These are phyloP conservation scores for Cinnamomum micranthum DNA, from an alignment of 164 flowering plant species.

Conservation along the genomic window DNA sequence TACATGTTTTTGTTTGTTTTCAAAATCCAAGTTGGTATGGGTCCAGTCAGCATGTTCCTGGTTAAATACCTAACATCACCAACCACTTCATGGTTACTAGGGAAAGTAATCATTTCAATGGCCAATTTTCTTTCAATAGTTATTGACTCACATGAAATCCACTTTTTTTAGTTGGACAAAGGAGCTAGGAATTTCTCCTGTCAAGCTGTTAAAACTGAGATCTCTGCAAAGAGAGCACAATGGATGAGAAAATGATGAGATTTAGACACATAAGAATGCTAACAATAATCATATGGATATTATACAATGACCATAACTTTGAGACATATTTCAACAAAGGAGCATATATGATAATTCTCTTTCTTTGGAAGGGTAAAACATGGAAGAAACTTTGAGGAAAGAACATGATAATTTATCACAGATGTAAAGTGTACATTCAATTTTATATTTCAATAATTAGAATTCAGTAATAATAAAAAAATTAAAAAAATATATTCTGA, in stretches of 20 bases:
- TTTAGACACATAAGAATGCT: not conserved
- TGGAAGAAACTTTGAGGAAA: not conserved
- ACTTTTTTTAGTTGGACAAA: conserved; percentile 32
- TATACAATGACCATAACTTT: not conserved
- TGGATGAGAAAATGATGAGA: not conserved
- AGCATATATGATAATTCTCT: not conserved
- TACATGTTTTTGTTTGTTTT: conserved; percentile 57
- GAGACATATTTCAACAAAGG: not conserved
- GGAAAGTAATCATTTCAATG: not conserved
- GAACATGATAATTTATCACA: not conserved
- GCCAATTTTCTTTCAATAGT: not conserved
- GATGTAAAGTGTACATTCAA: not conserved
- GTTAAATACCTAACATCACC: conserved; percentile 48
- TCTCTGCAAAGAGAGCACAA: conserved; percentile 4
- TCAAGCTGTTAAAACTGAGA: conserved; percentile 44
- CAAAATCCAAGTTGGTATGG: conserved; percentile 48
- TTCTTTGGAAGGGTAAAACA: not conserved
- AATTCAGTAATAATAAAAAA: no score
- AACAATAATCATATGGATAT: not conserved
- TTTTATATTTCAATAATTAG: no score
- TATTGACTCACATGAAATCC: conserved; percentile 53
- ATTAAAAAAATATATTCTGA: no score
- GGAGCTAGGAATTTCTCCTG: conserved; percentile 58
- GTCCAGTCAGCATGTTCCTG: conserved; percentile 60
- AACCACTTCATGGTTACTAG: not conserved